Evolutionary conservation across 129 eudicot genomes (phyloP).

Genomic region (Saussurea involucrata): DNA sequence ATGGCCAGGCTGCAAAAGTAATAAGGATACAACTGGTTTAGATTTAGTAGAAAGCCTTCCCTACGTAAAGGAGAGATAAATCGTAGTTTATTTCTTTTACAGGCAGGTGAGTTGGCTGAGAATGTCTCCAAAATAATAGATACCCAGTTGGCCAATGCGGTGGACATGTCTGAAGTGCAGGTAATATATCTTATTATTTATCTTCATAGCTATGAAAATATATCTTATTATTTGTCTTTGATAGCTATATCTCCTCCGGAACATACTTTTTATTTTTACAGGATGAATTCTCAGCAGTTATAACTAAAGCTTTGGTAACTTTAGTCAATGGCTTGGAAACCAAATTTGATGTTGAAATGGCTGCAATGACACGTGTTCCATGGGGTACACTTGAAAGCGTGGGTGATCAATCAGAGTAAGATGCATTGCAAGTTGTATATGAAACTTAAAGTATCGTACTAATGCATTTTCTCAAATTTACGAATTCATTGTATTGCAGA

Average conservation of each 20-base stretch:
- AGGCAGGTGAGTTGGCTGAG: conserved; percentile 97
- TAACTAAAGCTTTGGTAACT: conserved; percentile 82
- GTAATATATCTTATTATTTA: conserved; percentile 27
- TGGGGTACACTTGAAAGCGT: conserved; percentile 99
- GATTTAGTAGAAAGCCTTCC: conserved; percentile 1
- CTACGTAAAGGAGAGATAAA: conserved; percentile 6
- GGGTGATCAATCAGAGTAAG: conserved; percentile 98
- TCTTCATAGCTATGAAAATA: neutral
- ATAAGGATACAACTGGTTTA: neutral
- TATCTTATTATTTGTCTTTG: conserved; percentile 3
- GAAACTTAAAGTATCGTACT: conserved; percentile 4
- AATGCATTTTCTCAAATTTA: neutral
- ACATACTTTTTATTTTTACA: conserved; percentile 23
- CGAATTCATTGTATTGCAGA: conserved; percentile 45
- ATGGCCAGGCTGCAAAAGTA: neutral
- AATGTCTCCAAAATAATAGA: conserved; percentile 86
- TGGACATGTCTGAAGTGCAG: conserved; percentile 97
- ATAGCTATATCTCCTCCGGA: conserved; percentile 9
- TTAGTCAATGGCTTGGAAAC: conserved; percentile 90
- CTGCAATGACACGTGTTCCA: conserved; percentile 94
- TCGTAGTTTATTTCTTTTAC: conserved; percentile 19
- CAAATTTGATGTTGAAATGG: conserved; percentile 96
- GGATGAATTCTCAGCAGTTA: conserved; percentile 95
- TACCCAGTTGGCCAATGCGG: conserved; percentile 61
- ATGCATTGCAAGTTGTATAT: conserved; percentile 11